These are phyloP conservation scores for Gastrolobium villosum DNA, from an alignment of 306 rosid genomes.

Conservation along the genomic window DNA sequence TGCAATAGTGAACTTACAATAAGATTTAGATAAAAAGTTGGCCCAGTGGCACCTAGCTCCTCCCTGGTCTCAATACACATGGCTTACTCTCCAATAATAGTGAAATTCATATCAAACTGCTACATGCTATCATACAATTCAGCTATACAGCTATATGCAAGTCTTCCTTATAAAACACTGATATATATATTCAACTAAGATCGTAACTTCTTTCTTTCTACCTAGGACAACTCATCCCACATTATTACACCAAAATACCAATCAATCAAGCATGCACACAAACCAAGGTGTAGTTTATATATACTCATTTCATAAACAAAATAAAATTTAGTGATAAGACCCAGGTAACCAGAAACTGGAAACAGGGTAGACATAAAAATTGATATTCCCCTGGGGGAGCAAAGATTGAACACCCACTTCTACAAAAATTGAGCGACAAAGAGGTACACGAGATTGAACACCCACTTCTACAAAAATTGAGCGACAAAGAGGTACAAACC, in stretches of 20 bases:
- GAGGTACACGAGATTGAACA: neutral
- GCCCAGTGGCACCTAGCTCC: neutral
- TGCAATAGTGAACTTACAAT: neutral
- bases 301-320: neutral
- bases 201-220: neutral
- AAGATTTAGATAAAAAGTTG: neutral
- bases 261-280: neutral
- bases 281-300: neutral
- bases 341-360: neutral
- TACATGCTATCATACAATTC: neutral
- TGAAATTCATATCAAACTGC: neutral
- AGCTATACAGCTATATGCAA: neutral
- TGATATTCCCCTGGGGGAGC: neutral
- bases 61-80: neutral
- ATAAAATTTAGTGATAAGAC: neutral
- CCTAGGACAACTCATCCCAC: neutral
- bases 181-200: neutral
- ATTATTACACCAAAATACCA: neutral
- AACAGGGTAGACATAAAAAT: neutral
- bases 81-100: neutral
- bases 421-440: neutral
- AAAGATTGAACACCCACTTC: conserved; percentile 1
- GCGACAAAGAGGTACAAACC: neutral
- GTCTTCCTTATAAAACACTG: neutral
- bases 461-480: neutral